Conservation (phyloP, 2,329 filamentous ascomycete species). For the Endoconidiophora laricicola region DNA sequence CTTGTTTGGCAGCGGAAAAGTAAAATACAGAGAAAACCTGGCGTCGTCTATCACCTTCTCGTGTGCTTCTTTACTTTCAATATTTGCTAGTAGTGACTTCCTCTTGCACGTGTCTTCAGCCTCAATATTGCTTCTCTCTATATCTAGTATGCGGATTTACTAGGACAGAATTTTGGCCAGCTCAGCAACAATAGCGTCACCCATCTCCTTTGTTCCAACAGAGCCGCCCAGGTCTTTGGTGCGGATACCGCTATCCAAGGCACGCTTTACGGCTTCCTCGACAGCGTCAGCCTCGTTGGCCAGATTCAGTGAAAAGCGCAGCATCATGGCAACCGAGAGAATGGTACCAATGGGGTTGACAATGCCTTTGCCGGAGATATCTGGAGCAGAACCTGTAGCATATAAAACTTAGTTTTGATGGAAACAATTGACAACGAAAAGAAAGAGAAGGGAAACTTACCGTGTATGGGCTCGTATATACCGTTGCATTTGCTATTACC, state of each 20-base stretch:
- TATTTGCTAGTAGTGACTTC: background rate
- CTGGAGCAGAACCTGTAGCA: slow-evolving; percentile 59
- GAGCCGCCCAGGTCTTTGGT: slow-evolving; percentile 77
- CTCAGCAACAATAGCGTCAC: slow-evolving; percentile 61
- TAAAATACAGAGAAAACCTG: background rate
- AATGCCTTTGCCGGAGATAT: slow-evolving; percentile 81
- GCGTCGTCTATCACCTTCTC: background rate
- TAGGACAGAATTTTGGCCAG: slow-evolving; percentile 48
- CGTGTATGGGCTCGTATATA: slow-evolving; percentile 96
- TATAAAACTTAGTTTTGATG: too few relatives aligned
- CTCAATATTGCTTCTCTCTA: background rate
- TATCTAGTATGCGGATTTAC: background rate
- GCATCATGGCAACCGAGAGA: slow-evolving; percentile 86
- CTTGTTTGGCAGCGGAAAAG: background rate
- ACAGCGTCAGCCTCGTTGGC: slow-evolving; percentile 61
- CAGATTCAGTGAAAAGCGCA: slow-evolving; percentile 77
- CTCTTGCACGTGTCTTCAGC: background rate
- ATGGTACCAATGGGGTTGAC: slow-evolving; percentile 78
- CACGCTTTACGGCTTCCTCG: slow-evolving; percentile 63
- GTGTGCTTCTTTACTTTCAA: background rate
- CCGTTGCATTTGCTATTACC: slow-evolving; percentile 74
- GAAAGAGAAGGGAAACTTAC: slow-evolving; percentile 27
- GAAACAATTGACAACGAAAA: background rate
- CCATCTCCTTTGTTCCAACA: slow-evolving; percentile 53
- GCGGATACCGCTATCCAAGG: slow-evolving; percentile 61